Evolutionary conservation across 768 basidiomycete species (phyloP).

Genomic region (Lactarius trivialis): DNA sequence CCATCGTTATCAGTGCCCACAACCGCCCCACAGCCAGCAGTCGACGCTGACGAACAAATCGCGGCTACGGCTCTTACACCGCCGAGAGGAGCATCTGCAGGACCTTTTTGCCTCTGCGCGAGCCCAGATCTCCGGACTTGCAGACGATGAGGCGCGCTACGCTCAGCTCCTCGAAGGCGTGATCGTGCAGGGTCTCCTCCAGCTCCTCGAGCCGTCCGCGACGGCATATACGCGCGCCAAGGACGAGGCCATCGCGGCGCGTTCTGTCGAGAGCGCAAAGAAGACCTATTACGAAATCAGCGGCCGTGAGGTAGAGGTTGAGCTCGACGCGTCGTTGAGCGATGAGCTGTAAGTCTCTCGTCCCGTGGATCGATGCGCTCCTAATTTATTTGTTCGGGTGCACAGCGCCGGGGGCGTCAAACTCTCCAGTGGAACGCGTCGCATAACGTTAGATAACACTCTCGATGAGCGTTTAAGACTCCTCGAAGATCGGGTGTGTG

Average conservation of each 20-base stretch:
- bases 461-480: constrained; percentile 85
- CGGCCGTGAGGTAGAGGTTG: constrained; percentile 54
- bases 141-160: constrained; percentile 64
- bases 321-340: constrained; percentile 54
- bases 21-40: constrained; percentile 55
- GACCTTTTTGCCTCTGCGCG: constrained; percentile 78
- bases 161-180: constrained; percentile 75
- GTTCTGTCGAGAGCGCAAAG: constrained; percentile 60
- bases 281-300: constrained; percentile 70
- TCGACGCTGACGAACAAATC: constrained; percentile 97
- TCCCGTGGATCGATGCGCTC: background rate
- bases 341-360: constrained; percentile 54
- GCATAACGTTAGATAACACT: constrained; percentile 91
- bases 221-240: constrained; percentile 60
- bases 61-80: constrained; percentile 81
- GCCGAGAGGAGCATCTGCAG: constrained; percentile 87
- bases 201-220: constrained; percentile 69
- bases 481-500: constrained; percentile 78
- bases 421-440: constrained; percentile 59
- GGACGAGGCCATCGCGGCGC: constrained; percentile 54
- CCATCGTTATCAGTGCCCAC: background rate
- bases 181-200: constrained; percentile 80
- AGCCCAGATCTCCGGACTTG: constrained; percentile 51
- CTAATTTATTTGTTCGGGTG: background rate
- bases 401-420: constrained; percentile 79